Conservation (phyloP, 371 early-diverging fungal genomes). For the Mucor mucedo region DNA sequence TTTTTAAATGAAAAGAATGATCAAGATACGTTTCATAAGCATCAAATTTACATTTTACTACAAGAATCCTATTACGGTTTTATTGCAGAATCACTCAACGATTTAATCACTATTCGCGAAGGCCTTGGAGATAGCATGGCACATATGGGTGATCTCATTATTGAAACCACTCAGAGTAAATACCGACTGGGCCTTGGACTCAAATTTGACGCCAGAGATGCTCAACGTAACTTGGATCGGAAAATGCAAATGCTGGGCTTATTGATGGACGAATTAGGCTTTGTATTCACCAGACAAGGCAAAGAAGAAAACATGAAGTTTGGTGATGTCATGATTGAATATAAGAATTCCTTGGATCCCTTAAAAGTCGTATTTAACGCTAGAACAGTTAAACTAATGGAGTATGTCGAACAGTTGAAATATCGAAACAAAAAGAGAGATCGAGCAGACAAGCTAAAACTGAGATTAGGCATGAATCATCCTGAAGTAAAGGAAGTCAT, state of each 20-base stretch:
- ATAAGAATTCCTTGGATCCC: slow-evolving; percentile 60
- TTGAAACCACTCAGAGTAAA: slow-evolving; percentile 66
- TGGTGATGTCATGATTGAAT: slow-evolving; percentile 65
- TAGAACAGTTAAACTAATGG: slow-evolving; percentile 59
- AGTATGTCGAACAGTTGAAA: slow-evolving; percentile 61
- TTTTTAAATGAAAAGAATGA: slow-evolving; percentile 46
- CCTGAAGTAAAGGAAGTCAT: slow-evolving; percentile 51
- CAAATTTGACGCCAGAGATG: slow-evolving; percentile 48
- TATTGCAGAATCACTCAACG: slow-evolving; percentile 51
- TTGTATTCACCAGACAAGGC: slow-evolving; percentile 58
- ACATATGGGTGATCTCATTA: slow-evolving; percentile 62
- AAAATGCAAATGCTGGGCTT: slow-evolving; percentile 66
- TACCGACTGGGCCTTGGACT: slow-evolving; percentile 60
- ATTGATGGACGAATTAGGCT: slow-evolving; percentile 61
- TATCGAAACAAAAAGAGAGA: slow-evolving; percentile 54
- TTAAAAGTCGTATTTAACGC: slow-evolving; percentile 60
- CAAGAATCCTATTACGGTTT: slow-evolving; percentile 61
- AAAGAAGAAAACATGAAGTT: slow-evolving; percentile 60
- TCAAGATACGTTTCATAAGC: slow-evolving; percentile 63
- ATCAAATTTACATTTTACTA: slow-evolving; percentile 59
- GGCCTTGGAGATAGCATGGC: slow-evolving; percentile 53
- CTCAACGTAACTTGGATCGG: slow-evolving; percentile 58
- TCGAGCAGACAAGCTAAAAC: slow-evolving; percentile 50
- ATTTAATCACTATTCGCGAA: slow-evolving; percentile 56
- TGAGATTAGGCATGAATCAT: slow-evolving; percentile 50